Evolutionary conservation across 2,329 filamentous ascomycete species (phyloP).

Genomic region (Trichoderma breve): DNA sequence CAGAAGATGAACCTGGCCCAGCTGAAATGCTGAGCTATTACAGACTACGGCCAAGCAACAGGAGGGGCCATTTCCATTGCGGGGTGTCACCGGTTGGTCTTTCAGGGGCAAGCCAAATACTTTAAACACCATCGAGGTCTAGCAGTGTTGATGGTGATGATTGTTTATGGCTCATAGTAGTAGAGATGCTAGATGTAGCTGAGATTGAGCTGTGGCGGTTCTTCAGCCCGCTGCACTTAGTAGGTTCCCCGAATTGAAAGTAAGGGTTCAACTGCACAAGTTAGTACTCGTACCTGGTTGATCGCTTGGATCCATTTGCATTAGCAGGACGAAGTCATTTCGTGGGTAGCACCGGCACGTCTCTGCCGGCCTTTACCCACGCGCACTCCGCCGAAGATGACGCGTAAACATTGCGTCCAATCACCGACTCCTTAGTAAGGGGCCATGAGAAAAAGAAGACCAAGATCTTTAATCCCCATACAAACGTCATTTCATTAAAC

Average conservation of each 20-base stretch:
- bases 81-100: neutral
- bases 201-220: neutral
- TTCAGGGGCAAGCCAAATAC: neutral
- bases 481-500: neutral
- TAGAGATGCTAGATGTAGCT: neutral
- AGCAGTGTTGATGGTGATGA: neutral
- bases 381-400: neutral
- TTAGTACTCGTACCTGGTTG: neutral
- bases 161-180: neutral
- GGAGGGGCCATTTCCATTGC: conserved; percentile 5
- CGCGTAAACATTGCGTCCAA: conserved; percentile 3
- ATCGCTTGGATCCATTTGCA: neutral
- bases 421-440: neutral
- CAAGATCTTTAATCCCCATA: neutral
- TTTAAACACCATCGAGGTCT: neutral
- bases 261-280: neutral
- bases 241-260: neutral
- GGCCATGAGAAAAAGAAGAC: neutral
- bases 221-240: neutral
- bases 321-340: neutral
- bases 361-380: neutral
- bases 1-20: conserved; percentile 3
- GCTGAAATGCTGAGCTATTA: conserved; percentile 6
- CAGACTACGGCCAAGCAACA: neutral
- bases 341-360: neutral